Conservation (phyloP, 768 basidiomycete genomes). For the Collybia nuda region DNA sequence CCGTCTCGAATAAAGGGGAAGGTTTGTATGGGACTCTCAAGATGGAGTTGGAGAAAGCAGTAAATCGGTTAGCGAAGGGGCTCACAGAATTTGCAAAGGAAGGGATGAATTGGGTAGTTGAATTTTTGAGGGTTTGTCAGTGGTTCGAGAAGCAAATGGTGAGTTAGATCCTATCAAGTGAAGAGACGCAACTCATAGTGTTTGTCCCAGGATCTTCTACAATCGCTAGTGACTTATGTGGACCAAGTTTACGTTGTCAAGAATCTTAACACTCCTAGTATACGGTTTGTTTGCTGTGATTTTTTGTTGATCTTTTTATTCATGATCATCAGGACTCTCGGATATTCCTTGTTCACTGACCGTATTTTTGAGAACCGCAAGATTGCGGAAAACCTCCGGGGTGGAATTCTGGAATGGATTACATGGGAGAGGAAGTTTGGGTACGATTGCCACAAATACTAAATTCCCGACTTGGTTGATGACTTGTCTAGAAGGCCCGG, state of each 20-base stretch:
- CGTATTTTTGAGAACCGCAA: conserved; percentile 48
- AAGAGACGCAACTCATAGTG: not conserved
- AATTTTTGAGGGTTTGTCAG: conserved; percentile 54
- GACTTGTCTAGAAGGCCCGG: conserved; percentile 24
- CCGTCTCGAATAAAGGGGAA: conserved; percentile 51
- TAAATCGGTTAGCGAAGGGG: conserved; percentile 34
- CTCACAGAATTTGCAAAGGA: conserved; percentile 30
- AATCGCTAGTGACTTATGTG: conserved; percentile 67
- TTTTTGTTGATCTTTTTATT: not conserved
- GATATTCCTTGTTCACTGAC: conserved; percentile 50
- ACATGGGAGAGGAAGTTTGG: conserved; percentile 49
- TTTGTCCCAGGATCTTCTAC: conserved; percentile 46
- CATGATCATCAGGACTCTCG: conserved; percentile 45
- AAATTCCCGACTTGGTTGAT: not conserved
- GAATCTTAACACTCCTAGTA: conserved; percentile 32
- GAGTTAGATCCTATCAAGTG: conserved; percentile 22
- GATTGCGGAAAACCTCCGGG: conserved; percentile 43
- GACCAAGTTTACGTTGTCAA: conserved; percentile 63
- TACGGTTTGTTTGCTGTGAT: conserved; percentile 39
- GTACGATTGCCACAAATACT: conserved; percentile 17
- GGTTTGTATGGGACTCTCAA: conserved; percentile 57
- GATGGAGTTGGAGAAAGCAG: conserved; percentile 59
- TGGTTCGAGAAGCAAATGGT: conserved; percentile 72
- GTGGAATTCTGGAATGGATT: conserved; percentile 51
- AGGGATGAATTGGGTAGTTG: conserved; percentile 53